phyloP scores from a whole-genome alignment of 2,329 filamentous ascomycete species.

The Cladosporium oxysporum region DNA sequence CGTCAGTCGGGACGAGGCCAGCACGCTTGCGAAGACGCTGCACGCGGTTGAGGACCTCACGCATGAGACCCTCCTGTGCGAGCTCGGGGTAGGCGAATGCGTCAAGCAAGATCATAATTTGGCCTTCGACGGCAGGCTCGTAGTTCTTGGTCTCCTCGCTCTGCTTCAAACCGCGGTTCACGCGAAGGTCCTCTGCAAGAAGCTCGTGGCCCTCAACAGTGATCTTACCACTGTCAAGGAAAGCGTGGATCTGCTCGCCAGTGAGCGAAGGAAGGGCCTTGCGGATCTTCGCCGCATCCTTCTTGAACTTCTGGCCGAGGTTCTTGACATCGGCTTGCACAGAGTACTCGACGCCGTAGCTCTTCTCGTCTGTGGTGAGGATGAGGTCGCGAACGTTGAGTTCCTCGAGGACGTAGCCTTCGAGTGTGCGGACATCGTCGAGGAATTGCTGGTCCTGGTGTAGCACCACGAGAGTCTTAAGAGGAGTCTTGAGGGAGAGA shows the following conservation, averaged over 20 bases:
- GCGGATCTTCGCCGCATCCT: constrained; percentile 88
- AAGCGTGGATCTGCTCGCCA: constrained; percentile 78
- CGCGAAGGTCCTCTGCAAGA: constrained; percentile 76
- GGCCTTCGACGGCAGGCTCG: constrained; percentile 84
- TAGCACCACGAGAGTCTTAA: constrained; percentile 87
- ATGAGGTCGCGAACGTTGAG: constrained; percentile 86
- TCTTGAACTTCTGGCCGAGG: constrained; percentile 95
- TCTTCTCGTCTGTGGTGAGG: constrained; percentile 80
- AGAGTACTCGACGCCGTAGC: constrained; percentile 90
- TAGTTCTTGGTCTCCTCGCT: constrained; percentile 70
- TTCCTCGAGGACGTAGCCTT: constrained; percentile 89
- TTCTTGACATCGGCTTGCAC: constrained; percentile 90
- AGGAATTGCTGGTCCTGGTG: constrained; percentile 81
- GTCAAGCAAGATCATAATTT: constrained; percentile 90
- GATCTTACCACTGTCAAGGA: constrained; percentile 72
- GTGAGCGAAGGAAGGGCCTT: constrained; percentile 79
- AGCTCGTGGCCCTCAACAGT: constrained; percentile 83
- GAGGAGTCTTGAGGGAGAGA: constrained; percentile 84
- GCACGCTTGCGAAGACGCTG: constrained; percentile 94
- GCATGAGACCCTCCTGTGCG: constrained; percentile 81
- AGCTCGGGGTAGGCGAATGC: constrained; percentile 79
- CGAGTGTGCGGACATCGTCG: constrained; percentile 79
- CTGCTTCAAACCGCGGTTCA: constrained; percentile 77
- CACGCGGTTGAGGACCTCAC: constrained; percentile 91
- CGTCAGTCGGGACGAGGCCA: constrained; percentile 85